phyloP scores from a whole-genome alignment of 768 basidiomycete genomes.

The Boletus eberwhitei region DNA sequence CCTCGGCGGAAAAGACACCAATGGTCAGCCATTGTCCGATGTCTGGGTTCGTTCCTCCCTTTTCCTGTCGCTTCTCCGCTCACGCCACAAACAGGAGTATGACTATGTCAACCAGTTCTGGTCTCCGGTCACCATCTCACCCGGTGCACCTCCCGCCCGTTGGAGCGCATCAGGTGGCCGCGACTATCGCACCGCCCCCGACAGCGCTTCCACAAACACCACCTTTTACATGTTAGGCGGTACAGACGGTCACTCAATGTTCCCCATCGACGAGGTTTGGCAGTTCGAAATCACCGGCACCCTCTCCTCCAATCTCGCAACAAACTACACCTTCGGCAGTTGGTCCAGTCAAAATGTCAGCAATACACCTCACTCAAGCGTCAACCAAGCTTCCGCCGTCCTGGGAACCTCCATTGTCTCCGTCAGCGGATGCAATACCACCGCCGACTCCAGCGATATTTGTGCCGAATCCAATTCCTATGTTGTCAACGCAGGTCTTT shows the following conservation, averaged over 20 bases:
- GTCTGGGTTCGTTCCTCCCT: slow-evolving; percentile 58
- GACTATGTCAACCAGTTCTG: slow-evolving; percentile 77
- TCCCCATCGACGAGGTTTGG: slow-evolving; percentile 67
- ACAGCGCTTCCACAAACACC: slow-evolving; percentile 49
- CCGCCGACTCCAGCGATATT: slow-evolving; percentile 35
- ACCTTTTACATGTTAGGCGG: slow-evolving; percentile 78
- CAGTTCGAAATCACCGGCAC: slow-evolving; percentile 65
- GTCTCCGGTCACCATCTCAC: slow-evolving; percentile 53
- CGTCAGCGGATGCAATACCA: slow-evolving; percentile 58
- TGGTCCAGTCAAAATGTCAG: slow-evolving; percentile 54
- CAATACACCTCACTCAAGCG: slow-evolving; percentile 28
- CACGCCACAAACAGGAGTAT: slow-evolving; percentile 53
- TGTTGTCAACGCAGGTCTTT: slow-evolving; percentile 37
- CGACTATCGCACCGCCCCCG: slow-evolving; percentile 45
- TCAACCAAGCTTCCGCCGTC: slow-evolving; percentile 58
- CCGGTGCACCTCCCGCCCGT: slow-evolving; percentile 55
- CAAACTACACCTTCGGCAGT: slow-evolving; percentile 43
- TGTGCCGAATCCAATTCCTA: slow-evolving; percentile 64
- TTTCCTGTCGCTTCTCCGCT: background rate
- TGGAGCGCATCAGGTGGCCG: slow-evolving; percentile 77
- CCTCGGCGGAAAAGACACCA: slow-evolving; percentile 63
- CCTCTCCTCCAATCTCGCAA: slow-evolving; percentile 63
- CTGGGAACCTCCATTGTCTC: slow-evolving; percentile 50
- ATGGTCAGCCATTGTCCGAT: slow-evolving; percentile 56
- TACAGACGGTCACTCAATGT: slow-evolving; percentile 42